Evolutionary conservation across 805 yeast genomes (phyloP), one percentile per base, ranked within the genome.

Genomic region (Kuraishia ogatae): DNA sequence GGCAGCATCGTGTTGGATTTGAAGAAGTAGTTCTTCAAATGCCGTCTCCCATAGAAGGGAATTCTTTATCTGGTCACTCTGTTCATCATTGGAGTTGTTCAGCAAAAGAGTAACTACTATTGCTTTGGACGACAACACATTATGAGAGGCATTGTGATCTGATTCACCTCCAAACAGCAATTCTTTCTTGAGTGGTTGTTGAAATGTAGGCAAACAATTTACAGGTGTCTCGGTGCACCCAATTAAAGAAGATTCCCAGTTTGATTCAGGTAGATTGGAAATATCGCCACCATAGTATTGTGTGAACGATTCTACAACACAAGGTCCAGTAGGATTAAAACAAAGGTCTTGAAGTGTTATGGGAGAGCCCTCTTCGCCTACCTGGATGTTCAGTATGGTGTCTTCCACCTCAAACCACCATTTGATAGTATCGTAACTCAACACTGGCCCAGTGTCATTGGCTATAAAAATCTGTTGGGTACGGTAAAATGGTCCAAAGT

Each of bases 401-500:
- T 10, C 29, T 26, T 26, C 29, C 10, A 26, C 29, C 10, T 26
- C 29, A 26, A 86, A 85, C 96, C 97, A 91, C 98, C 98, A 93
- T 58, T 82, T 66, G 21, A 92, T 64, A 1, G 84, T 82, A 0
- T 81, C 83, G 76, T 89, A 89, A 35, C 78, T 76, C 39, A 93
- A 71, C 0, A 93, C 85, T 0, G 83, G 80, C 0, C 89, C 89
- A 2, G 87, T 75, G 21, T 82, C 82, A 61, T 85, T 85, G 2
- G 84, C 81, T 6, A 93, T 73, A 59, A 89, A 88, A 0, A 89
- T 71, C 69, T 93, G 98, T 63, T 90, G 93, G 3, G 89, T 82
- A 61, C 97, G 77, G 71, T 87, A 94, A 73, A 94, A 93, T 46
- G 96, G 96, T 0, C 97, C 97, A 69, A 93, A 93, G 58, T 83